Base-by-base conservation (phyloP, 306 rosid species). In the Begonia fuchsioides region DNA sequence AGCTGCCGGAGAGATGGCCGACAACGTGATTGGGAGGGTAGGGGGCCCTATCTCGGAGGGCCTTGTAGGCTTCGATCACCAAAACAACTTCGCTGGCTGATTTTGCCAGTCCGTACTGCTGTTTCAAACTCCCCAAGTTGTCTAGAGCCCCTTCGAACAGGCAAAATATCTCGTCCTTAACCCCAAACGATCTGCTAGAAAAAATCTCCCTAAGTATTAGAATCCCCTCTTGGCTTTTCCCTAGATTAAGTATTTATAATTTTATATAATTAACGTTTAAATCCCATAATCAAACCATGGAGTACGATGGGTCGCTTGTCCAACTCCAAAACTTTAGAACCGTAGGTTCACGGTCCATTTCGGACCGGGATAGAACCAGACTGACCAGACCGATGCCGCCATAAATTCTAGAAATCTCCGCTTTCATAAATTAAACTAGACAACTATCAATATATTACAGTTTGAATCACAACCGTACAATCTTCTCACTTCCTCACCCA, bases 51-150 rank as follows among this genome's bases (percentile, higher is more conserved):
- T 84, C 97, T 1, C 97, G 95, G 16, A 90, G 75, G 1, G 97
- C 94, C 77, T 90, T 90, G 79, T 81, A 88, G 14, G 95, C 95
- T 51, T 90, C 97, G 32, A 84, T 90, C 11, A 90, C 72, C 60
- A 90, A 60, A 59, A 78, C 15, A 14, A 76, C 97, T 66, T 90
- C 97, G 58, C 79, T 79, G 0, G 78, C 93, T 5, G 87, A 75
- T 50, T 90, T 90, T 54, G 77, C 82, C 0, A 90, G 71, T 16
- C 97, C 97, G 54, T 90, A 90, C 2, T 90, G 95, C 62, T 84
- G 97, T 55, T 71, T 75, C 66, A 90, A 59, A 55, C 93, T 82
- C 1, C 97, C 97, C 70, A 84, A 67, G 57, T 90, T 90, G 55
- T 88, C 95, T 8, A 88, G 83, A 1, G 63, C 90, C 61, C 97